Evolutionary conservation across 257 asterid genomes (phyloP), one percentile per base, ranked within the genome.

Genomic region (Buddleja alternifolia): DNA sequence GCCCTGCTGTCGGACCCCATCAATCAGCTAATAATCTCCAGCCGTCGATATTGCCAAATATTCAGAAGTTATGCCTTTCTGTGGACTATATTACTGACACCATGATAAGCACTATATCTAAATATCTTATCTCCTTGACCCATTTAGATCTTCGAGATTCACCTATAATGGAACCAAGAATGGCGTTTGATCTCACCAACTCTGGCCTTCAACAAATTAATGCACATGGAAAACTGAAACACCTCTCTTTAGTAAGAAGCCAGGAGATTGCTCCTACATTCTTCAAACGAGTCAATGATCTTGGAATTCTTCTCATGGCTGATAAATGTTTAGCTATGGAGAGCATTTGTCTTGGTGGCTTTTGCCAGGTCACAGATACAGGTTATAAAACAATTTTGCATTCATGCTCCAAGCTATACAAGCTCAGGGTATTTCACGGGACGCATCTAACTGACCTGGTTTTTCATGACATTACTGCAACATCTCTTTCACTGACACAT

Each of bases 281-380:
- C 82, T 93, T 93, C 75, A 88, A 78, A 79, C 83, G 96, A 50
- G 99, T 93, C 74, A 93, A 93, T 67, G 99, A 93, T 79, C 93
- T 90, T 2, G 99, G 97, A n/a, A 85, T 93, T 78, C 97, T 93
- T 60, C 89, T 88, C 63, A 90, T 93, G 97, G 97, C 96, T 48
- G 97, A 90, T 69, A 90, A 81, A 71, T 90, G 97, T 81, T 80
- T 90, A 0, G 79, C 83, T 44, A 82, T 93, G 95, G 99, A 93
- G 75, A 93, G 99, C 82, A 87, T 90, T 53, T 80, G 82, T 71
- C 96, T 93, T 21, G 99, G 99, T 63, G 99, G 99, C 61, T 93
- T 90, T 73, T 86, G 96, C 77, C 96, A 89, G 75, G 96, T 93
- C 51, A 90, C 97, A 1, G 99, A 93, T 70, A 82, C 97, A 6